These are phyloP conservation scores for Podospora comata DNA, from an alignment of 495 filamentous ascomycete species.

Conservation along the genomic window DNA sequence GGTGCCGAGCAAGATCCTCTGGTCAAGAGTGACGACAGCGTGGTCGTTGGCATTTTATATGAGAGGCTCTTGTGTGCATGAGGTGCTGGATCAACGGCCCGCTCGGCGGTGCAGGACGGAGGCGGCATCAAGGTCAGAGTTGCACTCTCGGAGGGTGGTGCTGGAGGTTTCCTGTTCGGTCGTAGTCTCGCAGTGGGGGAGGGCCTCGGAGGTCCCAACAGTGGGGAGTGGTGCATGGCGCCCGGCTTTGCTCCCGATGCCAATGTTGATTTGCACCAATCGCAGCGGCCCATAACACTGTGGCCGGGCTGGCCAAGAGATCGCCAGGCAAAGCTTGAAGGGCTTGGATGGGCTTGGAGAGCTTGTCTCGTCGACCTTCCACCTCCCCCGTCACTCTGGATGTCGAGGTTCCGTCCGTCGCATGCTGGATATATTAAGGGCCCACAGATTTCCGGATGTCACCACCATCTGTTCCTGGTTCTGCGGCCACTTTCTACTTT, in stretches of 20 bases:
- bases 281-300: neutral
- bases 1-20: conserved; percentile 2
- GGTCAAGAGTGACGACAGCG: neutral
- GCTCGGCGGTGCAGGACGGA: conserved; percentile 11
- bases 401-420: too few species aligned
- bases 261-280: conserved; percentile 13
- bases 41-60: too few species aligned
- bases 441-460: neutral
- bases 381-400: too few species aligned
- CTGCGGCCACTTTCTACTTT: neutral
- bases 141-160: conserved; percentile 30
- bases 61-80: neutral
- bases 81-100: conserved; percentile 26
- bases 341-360: neutral
- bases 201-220: conserved; percentile 6
- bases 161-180: conserved; percentile 19
- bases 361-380: conserved; percentile 5
- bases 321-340: conserved; percentile 7
- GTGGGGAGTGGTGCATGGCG: conserved; percentile 1
- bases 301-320: conserved; percentile 3
- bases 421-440: neutral
- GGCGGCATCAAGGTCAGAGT: conserved; percentile 19
- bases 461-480: neutral
- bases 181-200: conserved; percentile 4
- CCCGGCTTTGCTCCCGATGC: conserved; percentile 15